Evolutionary conservation across 805 yeast genomes (phyloP).

Genomic region (Blastobotrys attinorum): DNA sequence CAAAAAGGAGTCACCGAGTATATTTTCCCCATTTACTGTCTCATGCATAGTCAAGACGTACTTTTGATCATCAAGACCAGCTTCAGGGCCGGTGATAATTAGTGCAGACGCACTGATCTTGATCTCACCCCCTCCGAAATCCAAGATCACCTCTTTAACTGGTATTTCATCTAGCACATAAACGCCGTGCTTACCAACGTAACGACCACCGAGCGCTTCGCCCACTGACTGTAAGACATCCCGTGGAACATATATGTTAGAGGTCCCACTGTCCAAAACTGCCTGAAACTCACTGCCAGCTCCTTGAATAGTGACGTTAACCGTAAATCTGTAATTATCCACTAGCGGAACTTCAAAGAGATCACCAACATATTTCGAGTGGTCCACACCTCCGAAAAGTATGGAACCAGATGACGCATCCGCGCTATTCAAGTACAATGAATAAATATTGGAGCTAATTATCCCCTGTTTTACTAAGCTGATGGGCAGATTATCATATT

Average conservation of each 20-base stretch:
- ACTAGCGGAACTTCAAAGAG: conserved; percentile 27
- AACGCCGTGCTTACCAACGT: background rate
- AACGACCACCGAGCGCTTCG: conserved; percentile 27
- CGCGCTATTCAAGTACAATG: conserved; percentile 36
- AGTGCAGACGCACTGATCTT: conserved; percentile 17
- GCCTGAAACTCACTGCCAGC: conserved; percentile 8
- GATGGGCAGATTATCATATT: conserved; percentile 57
- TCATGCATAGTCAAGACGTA: background rate
- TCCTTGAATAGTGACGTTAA: conserved; percentile 6
- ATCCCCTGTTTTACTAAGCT: conserved; percentile 42
- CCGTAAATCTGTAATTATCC: conserved; percentile 20
- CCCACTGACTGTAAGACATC: conserved; percentile 22
- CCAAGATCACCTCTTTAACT: background rate
- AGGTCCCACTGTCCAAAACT: conserved; percentile 21
- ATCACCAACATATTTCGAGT: conserved; percentile 37
- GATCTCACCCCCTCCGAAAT: conserved; percentile 12
- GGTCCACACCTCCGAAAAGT: conserved; percentile 49
- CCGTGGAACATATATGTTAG: conserved; percentile 19
- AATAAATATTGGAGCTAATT: conserved; percentile 37
- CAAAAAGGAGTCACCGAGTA: conserved; percentile 55
- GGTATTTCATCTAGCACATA: background rate
- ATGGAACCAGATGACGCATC: conserved; percentile 31
- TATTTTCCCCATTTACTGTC: background rate
- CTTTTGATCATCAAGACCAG: conserved; percentile 12
- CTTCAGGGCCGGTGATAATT: conserved; percentile 19